Conservation (phyloP, 2,329 filamentous ascomycete genomes). For the Clathrospora elynae region DNA sequence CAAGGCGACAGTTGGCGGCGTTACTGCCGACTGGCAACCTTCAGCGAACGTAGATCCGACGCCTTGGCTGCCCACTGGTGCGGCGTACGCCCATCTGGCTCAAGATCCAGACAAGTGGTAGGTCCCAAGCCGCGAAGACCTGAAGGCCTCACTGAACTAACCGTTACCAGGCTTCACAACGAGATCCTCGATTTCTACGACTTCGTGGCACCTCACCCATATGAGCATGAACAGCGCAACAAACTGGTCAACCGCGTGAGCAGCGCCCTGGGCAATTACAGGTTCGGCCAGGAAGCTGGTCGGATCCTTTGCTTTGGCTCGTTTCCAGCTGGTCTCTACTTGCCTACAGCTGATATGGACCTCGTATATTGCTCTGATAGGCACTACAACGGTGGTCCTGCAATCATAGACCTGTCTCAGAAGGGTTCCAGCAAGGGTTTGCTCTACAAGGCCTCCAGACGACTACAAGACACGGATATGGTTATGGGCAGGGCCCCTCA, state of each 20-base stretch:
- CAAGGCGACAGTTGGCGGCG: constrained; percentile 59
- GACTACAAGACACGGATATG: constrained; percentile 62
- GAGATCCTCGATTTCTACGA: constrained; percentile 90
- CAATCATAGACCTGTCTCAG: constrained; percentile 32
- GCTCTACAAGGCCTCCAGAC: constrained; percentile 66
- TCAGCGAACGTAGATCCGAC: constrained; percentile 49
- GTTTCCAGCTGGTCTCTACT: constrained; percentile 78
- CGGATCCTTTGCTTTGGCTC: constrained; percentile 84
- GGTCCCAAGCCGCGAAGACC: constrained; percentile 2
- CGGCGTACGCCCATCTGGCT: constrained; percentile 61
- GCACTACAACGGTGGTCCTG: constrained; percentile 58
- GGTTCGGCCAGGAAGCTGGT: constrained; percentile 49
- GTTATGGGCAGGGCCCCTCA: constrained; percentile 63
- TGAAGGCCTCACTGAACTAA: constrained; percentile 1
- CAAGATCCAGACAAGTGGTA: constrained; percentile 57
- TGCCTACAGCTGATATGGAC: constrained; percentile 89
- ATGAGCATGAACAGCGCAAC: constrained; percentile 75
- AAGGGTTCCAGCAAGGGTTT: constrained; percentile 57
- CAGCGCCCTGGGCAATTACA: constrained; percentile 55
- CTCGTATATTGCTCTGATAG: constrained; percentile 77
- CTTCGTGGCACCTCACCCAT: constrained; percentile 76
- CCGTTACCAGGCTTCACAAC: constrained; percentile 71
- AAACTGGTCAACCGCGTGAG: constrained; percentile 74
- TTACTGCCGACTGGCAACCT: constrained; percentile 53
- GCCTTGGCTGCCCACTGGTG: constrained; percentile 52